Evolutionary conservation across 805 yeast species (phyloP).

Genomic region (Torulaspora delbrueckii): DNA sequence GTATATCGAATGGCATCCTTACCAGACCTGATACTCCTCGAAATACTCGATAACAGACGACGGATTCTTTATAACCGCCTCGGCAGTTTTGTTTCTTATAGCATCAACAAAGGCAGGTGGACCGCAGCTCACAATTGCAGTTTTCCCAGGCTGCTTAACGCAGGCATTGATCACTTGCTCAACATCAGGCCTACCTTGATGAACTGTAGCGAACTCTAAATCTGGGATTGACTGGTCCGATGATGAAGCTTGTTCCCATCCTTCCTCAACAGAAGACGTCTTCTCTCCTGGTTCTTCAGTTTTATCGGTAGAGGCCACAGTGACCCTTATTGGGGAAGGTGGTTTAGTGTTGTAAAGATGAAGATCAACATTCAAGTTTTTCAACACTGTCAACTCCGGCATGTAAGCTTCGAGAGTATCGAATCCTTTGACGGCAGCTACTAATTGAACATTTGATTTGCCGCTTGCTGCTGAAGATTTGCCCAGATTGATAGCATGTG

Average conservation of each 20-base stretch:
- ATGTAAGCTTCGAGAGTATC: conserved; percentile 19
- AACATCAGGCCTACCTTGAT: conserved; percentile 46
- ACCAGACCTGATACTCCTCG: conserved; percentile 77
- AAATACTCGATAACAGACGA: conserved; percentile 57
- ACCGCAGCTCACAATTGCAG: conserved; percentile 58
- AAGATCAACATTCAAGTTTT: conserved; percentile 16
- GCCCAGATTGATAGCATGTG: conserved; percentile 41
- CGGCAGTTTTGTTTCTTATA: conserved; percentile 44
- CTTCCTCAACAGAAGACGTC: not conserved
- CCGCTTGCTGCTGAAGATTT: conserved; percentile 8
- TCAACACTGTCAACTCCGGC: conserved; percentile 14
- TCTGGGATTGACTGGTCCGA: conserved; percentile 4
- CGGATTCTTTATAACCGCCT: conserved; percentile 35
- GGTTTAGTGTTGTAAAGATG: conserved; percentile 18
- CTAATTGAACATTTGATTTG: conserved; percentile 13
- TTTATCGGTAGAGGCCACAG: not conserved
- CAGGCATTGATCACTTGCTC: conserved; percentile 38
- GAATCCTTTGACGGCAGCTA: conserved; percentile 16
- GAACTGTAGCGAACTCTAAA: conserved; percentile 34
- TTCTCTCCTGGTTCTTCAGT: not conserved
- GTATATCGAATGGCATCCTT: too few species aligned
- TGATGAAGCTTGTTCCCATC: not conserved
- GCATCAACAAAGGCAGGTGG: conserved; percentile 56
- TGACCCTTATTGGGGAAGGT: not conserved
- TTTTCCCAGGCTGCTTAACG: conserved; percentile 38